Evolutionary conservation across 495 filamentous ascomycete genomes (phyloP).

Genomic region (Lichenothelia convexa): DNA sequence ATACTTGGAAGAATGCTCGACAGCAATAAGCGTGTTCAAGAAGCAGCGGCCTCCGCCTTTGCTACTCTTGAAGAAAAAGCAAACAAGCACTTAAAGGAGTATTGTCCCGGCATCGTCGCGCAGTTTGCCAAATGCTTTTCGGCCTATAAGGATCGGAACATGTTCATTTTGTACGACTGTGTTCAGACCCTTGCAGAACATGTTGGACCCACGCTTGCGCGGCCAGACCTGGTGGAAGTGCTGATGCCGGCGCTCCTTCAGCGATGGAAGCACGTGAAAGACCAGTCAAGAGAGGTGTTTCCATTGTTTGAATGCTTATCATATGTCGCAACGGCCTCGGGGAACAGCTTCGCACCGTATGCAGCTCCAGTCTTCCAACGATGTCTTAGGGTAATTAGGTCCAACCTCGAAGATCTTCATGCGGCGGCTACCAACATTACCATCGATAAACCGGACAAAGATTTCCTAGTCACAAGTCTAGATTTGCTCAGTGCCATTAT

Average conservation of each 20-base stretch:
- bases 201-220: constrained; percentile 59
- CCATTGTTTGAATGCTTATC: constrained; percentile 88
- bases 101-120: constrained; percentile 73
- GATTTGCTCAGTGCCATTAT: constrained; percentile 89
- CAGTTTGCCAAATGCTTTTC: constrained; percentile 86
- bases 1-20: constrained; percentile 89
- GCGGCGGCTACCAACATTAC: constrained; percentile 40
- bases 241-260: constrained; percentile 91
- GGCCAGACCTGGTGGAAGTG: constrained; percentile 58
- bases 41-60: constrained; percentile 90
- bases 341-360: constrained; percentile 64
- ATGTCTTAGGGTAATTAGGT: constrained; percentile 78
- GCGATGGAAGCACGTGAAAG: constrained; percentile 70
- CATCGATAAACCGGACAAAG: constrained; percentile 78
- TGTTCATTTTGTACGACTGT: constrained; percentile 97
- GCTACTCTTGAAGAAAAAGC: constrained; percentile 92
- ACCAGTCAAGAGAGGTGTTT: constrained; percentile 87
- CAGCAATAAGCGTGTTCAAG: constrained; percentile 92
- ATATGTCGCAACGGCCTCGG: constrained; percentile 78
- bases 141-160: constrained; percentile 95
- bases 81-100: constrained; percentile 56
- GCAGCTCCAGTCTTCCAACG: constrained; percentile 67
- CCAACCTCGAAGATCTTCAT: constrained; percentile 64
- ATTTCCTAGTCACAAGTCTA: constrained; percentile 91
- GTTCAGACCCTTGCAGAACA: constrained; percentile 93